A percentile compares a stretch with the other conserved stretches of the same genome.
These are phyloP conservation scores for Darksidea phi DNA, from an alignment of 495 filamentous ascomycete species.

Conservation along the genomic window DNA sequence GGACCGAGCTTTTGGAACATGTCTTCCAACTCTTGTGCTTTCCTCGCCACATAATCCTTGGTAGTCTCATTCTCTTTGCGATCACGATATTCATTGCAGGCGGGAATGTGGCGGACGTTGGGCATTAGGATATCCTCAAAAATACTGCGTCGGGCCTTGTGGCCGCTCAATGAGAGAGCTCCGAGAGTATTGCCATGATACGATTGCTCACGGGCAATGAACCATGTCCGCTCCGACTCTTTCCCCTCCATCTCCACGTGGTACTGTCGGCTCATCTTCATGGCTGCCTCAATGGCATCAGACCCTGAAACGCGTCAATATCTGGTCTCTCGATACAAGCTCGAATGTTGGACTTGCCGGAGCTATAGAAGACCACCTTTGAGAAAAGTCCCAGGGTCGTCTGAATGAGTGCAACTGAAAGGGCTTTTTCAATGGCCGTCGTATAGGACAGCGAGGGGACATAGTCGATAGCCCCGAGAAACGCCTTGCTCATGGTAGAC, in stretches of 20 bases:
- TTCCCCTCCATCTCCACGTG: slow-evolving; percentile 54
- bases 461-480: slow-evolving; percentile 24
- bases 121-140: slow-evolving; percentile 58
- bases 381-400: slow-evolving; percentile 35
- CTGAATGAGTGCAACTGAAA: slow-evolving; percentile 45
- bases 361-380: slow-evolving; percentile 54
- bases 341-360: slow-evolving; percentile 50
- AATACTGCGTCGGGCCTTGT: slow-evolving; percentile 16
- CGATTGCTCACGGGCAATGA: slow-evolving; percentile 29
- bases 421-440: slow-evolving; percentile 42
- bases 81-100: slow-evolving; percentile 66
- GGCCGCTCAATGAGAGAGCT: slow-evolving; percentile 37
- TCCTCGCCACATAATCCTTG: slow-evolving; percentile 53
- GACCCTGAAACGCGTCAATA: slow-evolving; percentile 8
- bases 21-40: slow-evolving; percentile 66
- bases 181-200: slow-evolving; percentile 41
- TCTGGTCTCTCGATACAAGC: not conserved
- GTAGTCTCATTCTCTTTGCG: slow-evolving; percentile 39
- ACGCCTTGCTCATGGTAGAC: slow-evolving; percentile 17
- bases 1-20: slow-evolving; percentile 73
- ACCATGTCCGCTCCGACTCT: slow-evolving; percentile 48
- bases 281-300: slow-evolving; percentile 43
- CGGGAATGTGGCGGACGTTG: slow-evolving; percentile 63
- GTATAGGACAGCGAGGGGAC: slow-evolving; percentile 23
- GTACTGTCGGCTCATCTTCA: slow-evolving; percentile 65